Percentiles rank a stretch among this genome's conserved stretches.
Evolutionary conservation across 2,329 filamentous ascomycete genomes (phyloP).

Genomic region (Trichoderma sp.): DNA sequence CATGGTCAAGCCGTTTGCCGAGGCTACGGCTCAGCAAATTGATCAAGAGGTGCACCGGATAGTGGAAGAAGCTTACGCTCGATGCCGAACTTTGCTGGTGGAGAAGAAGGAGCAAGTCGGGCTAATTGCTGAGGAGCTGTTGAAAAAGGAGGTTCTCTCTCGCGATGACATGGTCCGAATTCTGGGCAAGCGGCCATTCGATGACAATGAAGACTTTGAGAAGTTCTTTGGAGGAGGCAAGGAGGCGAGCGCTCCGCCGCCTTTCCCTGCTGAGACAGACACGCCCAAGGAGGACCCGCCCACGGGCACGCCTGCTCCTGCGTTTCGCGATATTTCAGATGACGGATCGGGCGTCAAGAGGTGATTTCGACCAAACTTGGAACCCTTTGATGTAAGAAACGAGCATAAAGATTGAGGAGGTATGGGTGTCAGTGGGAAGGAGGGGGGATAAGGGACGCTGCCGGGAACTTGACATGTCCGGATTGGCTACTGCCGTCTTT

Average conservation of each 20-base stretch:
- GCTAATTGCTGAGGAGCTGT: conserved; percentile 86
- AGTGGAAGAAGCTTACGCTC: conserved; percentile 87
- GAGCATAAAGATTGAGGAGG: background rate
- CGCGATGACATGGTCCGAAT: conserved; percentile 91
- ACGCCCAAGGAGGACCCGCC: conserved; percentile 39
- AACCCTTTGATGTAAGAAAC: background rate
- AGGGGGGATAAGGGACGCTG: conserved; percentile 1
- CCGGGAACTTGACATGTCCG: conserved; percentile 16
- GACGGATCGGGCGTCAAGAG: conserved; percentile 21
- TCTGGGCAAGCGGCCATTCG: conserved; percentile 80
- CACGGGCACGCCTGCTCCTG: conserved; percentile 43
- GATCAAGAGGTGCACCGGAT: conserved; percentile 90
- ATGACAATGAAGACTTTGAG: conserved; percentile 81
- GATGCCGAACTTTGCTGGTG: conserved; percentile 79
- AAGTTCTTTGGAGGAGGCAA: conserved; percentile 81
- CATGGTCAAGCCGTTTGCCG: conserved; percentile 92
- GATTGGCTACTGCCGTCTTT: conserved; percentile 19
- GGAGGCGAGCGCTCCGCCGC: conserved; percentile 59
- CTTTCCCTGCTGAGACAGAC: conserved; percentile 51
- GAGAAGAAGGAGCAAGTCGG: conserved; percentile 89
- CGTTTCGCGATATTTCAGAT: conserved; percentile 39
- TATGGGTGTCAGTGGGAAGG: background rate
- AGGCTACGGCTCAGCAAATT: conserved; percentile 89
- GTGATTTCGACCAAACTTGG: conserved; percentile 4
- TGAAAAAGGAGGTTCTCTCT: conserved; percentile 87